Evolutionary conservation across 2,329 filamentous ascomycete species (phyloP), one percentile per base, ranked within the genome.

Genomic region (Phialophora verrucosa): DNA sequence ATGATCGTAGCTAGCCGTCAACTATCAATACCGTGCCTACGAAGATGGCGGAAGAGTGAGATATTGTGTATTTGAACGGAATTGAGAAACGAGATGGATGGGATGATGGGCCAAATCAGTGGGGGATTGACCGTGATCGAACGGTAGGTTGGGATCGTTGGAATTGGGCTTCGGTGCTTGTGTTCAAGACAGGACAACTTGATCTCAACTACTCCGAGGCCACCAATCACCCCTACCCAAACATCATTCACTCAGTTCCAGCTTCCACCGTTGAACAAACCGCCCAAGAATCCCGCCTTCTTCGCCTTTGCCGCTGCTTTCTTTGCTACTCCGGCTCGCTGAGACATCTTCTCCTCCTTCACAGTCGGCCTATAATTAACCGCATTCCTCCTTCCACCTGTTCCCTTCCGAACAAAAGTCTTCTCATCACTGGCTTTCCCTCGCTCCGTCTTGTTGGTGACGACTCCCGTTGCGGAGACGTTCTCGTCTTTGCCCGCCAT

Each of bases 341-440:
- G 65, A 31, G 69, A 71, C 70, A 72, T 71, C 63, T 71, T 72
- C 61, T 72, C 70, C 55, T 70, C 71, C 57, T 60, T 67, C 42
- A 71, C 55, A 1, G 68, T 70, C 56, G 67, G 67, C 38, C 71
- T 59, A 42, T 70, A 73, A 38, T 72, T 72, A 59, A 73, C 70
- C 4, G 71, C 70, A 60, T 70, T 73, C 35, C 71, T 62, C 32
- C 65, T 68, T 4, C 70, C 69, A 23, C 69, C 70, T 20, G 55
- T 64, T 6, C 64, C 68, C 57, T 73, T 73, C 32, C 72, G 65
- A 8, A 73, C 63, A 65, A 73, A 72, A 29, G 67, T 69, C 62
- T 70, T 73, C 38, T 72, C 71, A 10, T 70, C 64, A 32, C 63
- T 63, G 14, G 67, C 71, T 42, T 63, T 66, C 20, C 71, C 72